Evolutionary conservation across 2,329 filamentous ascomycete species (phyloP), one percentile per base, ranked within the genome.

Genomic region (Colletotrichum truncatum): DNA sequence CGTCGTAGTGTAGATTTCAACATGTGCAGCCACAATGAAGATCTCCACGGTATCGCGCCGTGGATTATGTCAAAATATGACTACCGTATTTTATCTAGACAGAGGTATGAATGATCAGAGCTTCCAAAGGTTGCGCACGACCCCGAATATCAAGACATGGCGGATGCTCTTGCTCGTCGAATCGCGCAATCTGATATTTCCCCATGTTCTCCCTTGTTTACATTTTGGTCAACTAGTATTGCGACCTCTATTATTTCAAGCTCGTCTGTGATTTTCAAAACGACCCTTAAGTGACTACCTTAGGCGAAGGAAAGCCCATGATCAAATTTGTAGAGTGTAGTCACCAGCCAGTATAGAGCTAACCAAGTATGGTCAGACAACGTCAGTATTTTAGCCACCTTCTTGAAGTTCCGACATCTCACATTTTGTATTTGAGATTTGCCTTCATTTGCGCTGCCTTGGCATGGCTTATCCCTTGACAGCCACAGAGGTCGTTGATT

Each of bases 1-100:
- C 63, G 51, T 63, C 57, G 4, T 38, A 9, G 18, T 18, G 16
- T n/a, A 36, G 11, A 38, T 18, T 52, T 46, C 7, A 9, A n/a
- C 23, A 16, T 41, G 12, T 14, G 53, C 36, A 34, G 30, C 48
- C 48, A 25, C 39, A 23, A 34, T 38, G 43, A 43, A 14, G 21
- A 48, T 66, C 28, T 38, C 18, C 45, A 56, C n/a, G 6, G 51
- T 58, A 63, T 30, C 43, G 36, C 43, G 49, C 28, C 28, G n/a
- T 36, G 63, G 58, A 32, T 63, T n/a, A 38, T 38, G 7, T 43
- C 58, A 43, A 56, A 25, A 36, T 63, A 51, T 56, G 49, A 28
- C 38, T 32, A 23, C 9, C n/a, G 54, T 21, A 39, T 26, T 43
- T 28, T 16, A 7, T 30, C 30, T n/a, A 8, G 43, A 46, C 39